A percentile compares a stretch with the other conserved stretches of the same genome.
These are phyloP conservation scores for Brettanomyces bruxellensis DNA, from an alignment of 805 yeast genomes.

Conservation along the genomic window DNA sequence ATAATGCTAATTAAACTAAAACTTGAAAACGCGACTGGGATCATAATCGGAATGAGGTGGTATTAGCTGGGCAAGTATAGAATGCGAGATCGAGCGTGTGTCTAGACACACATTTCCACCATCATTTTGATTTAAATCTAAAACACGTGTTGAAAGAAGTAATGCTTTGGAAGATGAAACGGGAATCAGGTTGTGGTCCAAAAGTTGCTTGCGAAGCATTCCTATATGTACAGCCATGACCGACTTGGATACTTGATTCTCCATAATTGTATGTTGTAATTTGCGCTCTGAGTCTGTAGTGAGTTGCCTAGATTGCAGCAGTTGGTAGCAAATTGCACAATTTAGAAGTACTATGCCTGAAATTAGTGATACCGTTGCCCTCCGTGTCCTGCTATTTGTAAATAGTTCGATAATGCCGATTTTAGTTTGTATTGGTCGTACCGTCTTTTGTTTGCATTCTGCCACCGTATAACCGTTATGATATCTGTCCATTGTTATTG, in stretches of 20 bases:
- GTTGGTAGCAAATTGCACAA: not conserved
- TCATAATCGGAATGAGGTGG: constrained; percentile 16
- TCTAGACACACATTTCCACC: constrained; percentile 1
- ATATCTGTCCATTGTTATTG: constrained; percentile 1
- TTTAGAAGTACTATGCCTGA: not conserved
- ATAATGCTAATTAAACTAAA: not conserved
- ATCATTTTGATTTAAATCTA: not conserved
- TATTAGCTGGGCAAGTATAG: constrained; percentile 7
- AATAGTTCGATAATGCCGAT: constrained; percentile 3
- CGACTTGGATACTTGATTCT: constrained; percentile 13
- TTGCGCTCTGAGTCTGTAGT: constrained; percentile 4
- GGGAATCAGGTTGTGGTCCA: constrained; percentile 10
- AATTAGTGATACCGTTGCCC: not conserved
- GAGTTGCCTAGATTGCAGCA: constrained; percentile 1
- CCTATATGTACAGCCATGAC: constrained; percentile 18
- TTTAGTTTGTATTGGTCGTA: too few species aligned
- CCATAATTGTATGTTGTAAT: constrained; percentile 10
- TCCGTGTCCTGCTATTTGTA: constrained; percentile 2
- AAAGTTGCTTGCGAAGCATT: constrained; percentile 10
- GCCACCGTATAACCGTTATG: too few species aligned
- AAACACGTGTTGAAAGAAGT: constrained; percentile 5
- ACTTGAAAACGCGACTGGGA: constrained; percentile 2
- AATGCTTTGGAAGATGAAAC: constrained; percentile 8
- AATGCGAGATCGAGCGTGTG: constrained; percentile 5
- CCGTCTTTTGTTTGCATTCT: too few species aligned